Evolutionary conservation across 352 stramenopile species (phyloP).

Genomic region (Pythium sukuiense): DNA sequence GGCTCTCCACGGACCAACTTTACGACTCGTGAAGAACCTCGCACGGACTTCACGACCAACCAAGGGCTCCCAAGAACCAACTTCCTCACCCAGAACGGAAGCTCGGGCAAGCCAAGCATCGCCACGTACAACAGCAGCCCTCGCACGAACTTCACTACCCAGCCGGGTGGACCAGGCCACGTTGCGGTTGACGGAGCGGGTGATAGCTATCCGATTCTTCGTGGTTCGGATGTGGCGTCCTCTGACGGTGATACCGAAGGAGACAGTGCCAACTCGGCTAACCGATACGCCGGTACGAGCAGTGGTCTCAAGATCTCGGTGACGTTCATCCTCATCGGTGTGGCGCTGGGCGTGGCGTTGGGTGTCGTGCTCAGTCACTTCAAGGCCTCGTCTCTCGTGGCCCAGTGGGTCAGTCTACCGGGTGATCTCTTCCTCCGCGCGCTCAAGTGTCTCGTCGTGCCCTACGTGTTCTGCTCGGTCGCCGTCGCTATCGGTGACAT

Average conservation of each 20-base stretch:
- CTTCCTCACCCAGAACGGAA: slow-evolving; percentile 13
- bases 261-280: slow-evolving; percentile 1
- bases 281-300: slow-evolving; percentile 48
- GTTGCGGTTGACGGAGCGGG: neutral
- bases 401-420: slow-evolving; percentile 64
- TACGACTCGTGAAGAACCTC: neutral
- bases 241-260: slow-evolving; percentile 4
- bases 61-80: slow-evolving; percentile 9
- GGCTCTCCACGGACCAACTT: slow-evolving; percentile 9
- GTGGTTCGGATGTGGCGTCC: slow-evolving; percentile 7
- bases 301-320: slow-evolving; percentile 54
- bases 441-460: slow-evolving; percentile 75
- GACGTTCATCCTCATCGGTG: slow-evolving; percentile 50
- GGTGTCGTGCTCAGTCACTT: slow-evolving; percentile 48
- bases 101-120: slow-evolving; percentile 16
- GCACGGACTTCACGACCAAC: slow-evolving; percentile 20
- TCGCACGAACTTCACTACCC: slow-evolving; percentile 38
- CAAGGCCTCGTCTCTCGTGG: slow-evolving; percentile 38
- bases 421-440: slow-evolving; percentile 76
- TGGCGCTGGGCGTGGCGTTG: slow-evolving; percentile 45
- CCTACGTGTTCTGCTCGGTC: slow-evolving; percentile 81
- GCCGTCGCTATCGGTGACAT: slow-evolving; percentile 75
- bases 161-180: neutral
- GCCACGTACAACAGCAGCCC: slow-evolving; percentile 15
- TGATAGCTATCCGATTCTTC: slow-evolving; percentile 21